These are phyloP conservation scores for Styphnolobium japonicum DNA, from an alignment of 306 rosid genomes.

Conservation along the genomic window DNA sequence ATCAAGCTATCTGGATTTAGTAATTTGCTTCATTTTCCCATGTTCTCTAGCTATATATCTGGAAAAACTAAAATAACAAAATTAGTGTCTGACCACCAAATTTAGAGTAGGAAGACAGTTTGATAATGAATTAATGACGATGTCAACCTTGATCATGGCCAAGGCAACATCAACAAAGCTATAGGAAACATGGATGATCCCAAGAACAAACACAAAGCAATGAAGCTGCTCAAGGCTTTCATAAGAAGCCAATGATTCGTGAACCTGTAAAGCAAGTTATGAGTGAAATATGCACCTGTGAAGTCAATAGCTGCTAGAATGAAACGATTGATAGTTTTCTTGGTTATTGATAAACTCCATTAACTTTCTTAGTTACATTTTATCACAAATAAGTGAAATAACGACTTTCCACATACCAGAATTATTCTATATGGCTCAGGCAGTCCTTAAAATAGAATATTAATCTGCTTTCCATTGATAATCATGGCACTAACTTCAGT, in stretches of 20 bases:
- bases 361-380: too few species aligned
- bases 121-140: constrained; percentile 4
- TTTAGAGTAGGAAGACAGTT: neutral
- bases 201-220: constrained; percentile 80
- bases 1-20: too few species aligned
- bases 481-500: too few species aligned
- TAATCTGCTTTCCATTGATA: too few species aligned
- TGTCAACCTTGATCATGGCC: constrained; percentile 79
- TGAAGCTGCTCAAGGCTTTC: constrained; percentile 97
- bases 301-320: neutral
- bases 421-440: too few species aligned
- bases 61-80: constrained; percentile 27
- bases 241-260: constrained; percentile 79
- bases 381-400: too few species aligned
- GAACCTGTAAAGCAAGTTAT: constrained; percentile 53
- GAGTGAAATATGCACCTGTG: neutral
- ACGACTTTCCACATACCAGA: too few species aligned
- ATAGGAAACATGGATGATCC: constrained; percentile 73
- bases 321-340: neutral
- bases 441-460: too few species aligned
- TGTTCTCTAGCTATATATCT: constrained; percentile 92
- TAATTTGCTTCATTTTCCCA: constrained; percentile 97
- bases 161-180: constrained; percentile 73
- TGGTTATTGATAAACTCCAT: too few species aligned
- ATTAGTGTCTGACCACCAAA: neutral